Evolutionary conservation across 768 basidiomycete genomes (phyloP).

Genomic region (Mrakia blollopis): DNA sequence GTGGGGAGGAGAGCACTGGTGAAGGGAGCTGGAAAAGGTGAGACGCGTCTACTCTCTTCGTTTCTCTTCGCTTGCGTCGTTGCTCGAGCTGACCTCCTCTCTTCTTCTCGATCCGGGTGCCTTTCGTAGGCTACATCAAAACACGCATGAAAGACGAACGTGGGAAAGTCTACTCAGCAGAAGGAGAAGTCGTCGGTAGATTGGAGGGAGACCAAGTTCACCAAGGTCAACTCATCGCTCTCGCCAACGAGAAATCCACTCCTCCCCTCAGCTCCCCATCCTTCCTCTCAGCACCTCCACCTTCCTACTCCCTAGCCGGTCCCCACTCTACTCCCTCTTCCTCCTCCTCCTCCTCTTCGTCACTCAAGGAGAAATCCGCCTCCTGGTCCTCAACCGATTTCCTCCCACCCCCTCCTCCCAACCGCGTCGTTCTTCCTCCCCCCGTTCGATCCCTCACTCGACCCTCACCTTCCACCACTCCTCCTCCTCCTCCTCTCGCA

Average conservation of each 20-base stretch:
- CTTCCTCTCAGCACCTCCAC: background rate
- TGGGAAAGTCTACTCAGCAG: conserved; percentile 17
- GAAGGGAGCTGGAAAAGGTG: conserved; percentile 27
- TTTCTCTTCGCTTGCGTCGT: background rate
- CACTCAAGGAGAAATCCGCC: background rate
- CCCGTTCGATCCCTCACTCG: background rate
- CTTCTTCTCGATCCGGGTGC: background rate
- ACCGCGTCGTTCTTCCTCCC: background rate
- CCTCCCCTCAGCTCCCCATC: background rate
- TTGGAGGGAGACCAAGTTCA: background rate
- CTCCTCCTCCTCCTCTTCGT: background rate
- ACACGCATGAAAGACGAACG: conserved; percentile 18
- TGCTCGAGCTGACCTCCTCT: background rate
- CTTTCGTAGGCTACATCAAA: conserved; percentile 12
- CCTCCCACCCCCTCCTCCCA: background rate
- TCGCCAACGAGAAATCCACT: conserved; percentile 4
- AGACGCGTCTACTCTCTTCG: background rate
- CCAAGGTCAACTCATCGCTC: background rate
- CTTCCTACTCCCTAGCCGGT: background rate
- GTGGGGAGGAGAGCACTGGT: conserved; percentile 23
- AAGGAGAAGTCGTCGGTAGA: conserved; percentile 4
- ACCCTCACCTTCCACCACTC: background rate
- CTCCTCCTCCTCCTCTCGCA: background rate
- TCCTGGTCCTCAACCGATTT: background rate
- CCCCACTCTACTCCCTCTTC: background rate